phyloP scores from a whole-genome alignment of 768 basidiomycete species.

The Russula sp. region DNA sequence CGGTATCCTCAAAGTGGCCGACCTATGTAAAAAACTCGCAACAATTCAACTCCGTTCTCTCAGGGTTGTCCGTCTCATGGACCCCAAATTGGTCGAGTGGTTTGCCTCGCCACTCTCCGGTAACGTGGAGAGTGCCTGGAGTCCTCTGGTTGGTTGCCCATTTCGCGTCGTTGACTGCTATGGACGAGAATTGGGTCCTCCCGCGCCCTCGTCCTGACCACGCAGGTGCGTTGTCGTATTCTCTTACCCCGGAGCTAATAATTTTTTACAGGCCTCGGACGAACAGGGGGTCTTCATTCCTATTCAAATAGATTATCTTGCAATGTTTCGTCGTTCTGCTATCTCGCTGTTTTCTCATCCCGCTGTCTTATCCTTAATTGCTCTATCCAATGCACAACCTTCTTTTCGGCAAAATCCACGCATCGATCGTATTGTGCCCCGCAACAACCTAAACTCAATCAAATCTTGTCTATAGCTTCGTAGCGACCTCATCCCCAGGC shows the following conservation, averaged over 20 bases:
- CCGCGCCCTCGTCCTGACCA: not conserved
- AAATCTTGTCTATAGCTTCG: not conserved
- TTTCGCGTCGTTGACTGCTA: conserved; percentile 12
- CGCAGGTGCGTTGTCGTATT: not conserved
- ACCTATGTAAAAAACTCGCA: conserved; percentile 8
- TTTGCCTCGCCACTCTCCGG: conserved; percentile 1
- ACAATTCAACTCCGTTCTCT: conserved; percentile 2
- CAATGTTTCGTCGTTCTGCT: not conserved
- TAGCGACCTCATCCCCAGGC: not conserved
- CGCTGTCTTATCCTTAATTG: not conserved
- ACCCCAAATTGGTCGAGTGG: conserved; percentile 1
- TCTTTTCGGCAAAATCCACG: not conserved
- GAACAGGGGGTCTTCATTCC: not conserved
- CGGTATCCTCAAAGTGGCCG: not conserved
- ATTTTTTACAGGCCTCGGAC: not conserved
- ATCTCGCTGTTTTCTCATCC: not conserved
- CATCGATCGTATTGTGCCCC: not conserved
- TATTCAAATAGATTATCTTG: not conserved
- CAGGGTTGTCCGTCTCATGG: conserved; percentile 5
- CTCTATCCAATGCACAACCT: not conserved
- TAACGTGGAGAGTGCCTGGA: conserved; percentile 15
- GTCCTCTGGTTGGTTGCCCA: not conserved
- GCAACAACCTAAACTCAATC: not conserved
- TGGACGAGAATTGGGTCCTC: conserved; percentile 9
- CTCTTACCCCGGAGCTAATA: not conserved